A percentile compares a stretch with the other conserved stretches of the same genome.
These are phyloP conservation scores for Cicer yamashitae DNA, from an alignment of 306 rosid genomes.

Conservation along the genomic window DNA sequence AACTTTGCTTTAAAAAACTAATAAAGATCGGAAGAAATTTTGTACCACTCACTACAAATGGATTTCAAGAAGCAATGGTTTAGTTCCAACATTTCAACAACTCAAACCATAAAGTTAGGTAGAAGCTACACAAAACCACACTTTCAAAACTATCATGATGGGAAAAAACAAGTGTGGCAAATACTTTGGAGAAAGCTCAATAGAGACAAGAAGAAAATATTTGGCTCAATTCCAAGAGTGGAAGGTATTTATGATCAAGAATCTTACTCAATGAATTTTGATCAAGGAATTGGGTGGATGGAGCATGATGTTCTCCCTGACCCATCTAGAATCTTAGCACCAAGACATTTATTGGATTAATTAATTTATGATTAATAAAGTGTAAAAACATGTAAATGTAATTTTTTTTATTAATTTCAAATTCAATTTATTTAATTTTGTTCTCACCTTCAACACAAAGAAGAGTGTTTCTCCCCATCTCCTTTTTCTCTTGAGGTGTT, in stretches of 20 bases:
- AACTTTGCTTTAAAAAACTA: constrained; percentile 4
- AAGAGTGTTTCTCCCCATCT: neutral
- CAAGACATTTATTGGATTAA: constrained; percentile 48
- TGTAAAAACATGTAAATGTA: neutral
- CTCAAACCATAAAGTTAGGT: constrained; percentile 52
- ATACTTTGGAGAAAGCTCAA: constrained; percentile 58
- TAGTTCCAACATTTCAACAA: constrained; percentile 33
- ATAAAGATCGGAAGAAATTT: neutral
- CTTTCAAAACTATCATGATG: constrained; percentile 13
- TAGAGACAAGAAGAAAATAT: constrained; percentile 42
- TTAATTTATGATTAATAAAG: neutral
- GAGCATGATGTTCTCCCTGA: constrained; percentile 60
- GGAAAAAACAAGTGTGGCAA: constrained; percentile 51
- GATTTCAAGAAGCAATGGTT: constrained; percentile 61
- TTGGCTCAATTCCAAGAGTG: constrained; percentile 32
- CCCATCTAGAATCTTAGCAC: constrained; percentile 59
- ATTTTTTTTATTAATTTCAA: neutral
- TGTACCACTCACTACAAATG: constrained; percentile 43
- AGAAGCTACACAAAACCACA: constrained; percentile 49
- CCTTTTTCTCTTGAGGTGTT: too few relatives aligned
- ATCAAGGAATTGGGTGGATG: constrained; percentile 58
- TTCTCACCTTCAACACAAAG: neutral
- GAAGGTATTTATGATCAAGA: constrained; percentile 51
- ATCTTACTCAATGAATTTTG: constrained; percentile 62
- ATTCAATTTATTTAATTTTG: neutral